Evolutionary conservation across 768 basidiomycete species (phyloP).

Genomic region (Rhizopogon salebrosus): DNA sequence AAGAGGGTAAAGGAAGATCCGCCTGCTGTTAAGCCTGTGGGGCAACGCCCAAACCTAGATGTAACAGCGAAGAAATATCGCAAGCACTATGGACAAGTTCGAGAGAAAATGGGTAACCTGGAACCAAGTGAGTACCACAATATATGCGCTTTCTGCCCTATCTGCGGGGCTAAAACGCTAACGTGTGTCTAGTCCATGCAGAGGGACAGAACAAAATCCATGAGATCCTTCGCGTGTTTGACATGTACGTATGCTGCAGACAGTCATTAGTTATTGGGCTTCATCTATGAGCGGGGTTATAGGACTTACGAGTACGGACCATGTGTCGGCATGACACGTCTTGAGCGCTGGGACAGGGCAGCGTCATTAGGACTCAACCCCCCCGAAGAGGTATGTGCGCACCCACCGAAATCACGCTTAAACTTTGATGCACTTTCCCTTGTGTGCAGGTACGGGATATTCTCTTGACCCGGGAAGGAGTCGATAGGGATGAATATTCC

Average conservation of each 20-base stretch:
- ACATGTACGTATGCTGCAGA: slow-evolving; percentile 43
- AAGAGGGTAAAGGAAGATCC: slow-evolving; percentile 6
- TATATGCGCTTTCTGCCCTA: neutral
- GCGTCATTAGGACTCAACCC: slow-evolving; percentile 73
- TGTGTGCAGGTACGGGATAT: slow-evolving; percentile 67
- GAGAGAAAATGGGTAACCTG: slow-evolving; percentile 48
- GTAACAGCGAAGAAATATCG: slow-evolving; percentile 49
- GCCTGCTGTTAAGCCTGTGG: neutral
- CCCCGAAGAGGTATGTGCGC: slow-evolving; percentile 58
- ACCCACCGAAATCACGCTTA: neutral
- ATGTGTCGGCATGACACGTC: slow-evolving; percentile 69
- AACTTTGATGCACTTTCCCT: neutral
- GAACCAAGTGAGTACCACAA: slow-evolving; percentile 54
- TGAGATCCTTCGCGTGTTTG: slow-evolving; percentile 75
- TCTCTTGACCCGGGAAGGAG: slow-evolving; percentile 62
- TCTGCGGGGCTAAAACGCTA: neutral
- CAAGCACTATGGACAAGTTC: slow-evolving; percentile 43
- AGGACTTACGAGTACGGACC: slow-evolving; percentile 81
- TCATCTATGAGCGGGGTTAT: slow-evolving; percentile 1
- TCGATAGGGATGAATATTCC: slow-evolving; percentile 44
- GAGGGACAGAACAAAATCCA: slow-evolving; percentile 58
- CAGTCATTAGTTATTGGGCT: neutral
- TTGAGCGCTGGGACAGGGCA: slow-evolving; percentile 88
- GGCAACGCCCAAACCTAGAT: slow-evolving; percentile 25
- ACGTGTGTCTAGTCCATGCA: slow-evolving; percentile 51